Evolutionary conservation across 2,329 filamentous ascomycete species (phyloP).

Genomic region (Talaromyces albobiverticillius): DNA sequence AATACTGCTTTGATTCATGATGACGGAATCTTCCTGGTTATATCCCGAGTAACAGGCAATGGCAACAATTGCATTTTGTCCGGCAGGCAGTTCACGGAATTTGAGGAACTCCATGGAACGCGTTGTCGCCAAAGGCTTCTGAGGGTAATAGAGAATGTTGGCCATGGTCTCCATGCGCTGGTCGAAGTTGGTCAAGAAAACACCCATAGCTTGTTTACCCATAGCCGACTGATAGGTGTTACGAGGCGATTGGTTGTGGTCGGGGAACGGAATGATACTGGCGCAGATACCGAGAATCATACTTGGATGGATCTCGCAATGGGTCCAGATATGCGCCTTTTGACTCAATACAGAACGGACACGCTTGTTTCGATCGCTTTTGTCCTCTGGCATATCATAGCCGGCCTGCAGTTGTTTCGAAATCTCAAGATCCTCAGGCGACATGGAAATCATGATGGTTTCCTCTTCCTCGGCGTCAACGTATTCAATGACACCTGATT

Average conservation of each 20-base stretch:
- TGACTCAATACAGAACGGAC: constrained; percentile 86
- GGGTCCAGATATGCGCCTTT: constrained; percentile 87
- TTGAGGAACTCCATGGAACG: constrained; percentile 98
- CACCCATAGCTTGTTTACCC: constrained; percentile 99
- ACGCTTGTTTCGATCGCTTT: constrained; percentile 73
- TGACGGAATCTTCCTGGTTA: constrained; percentile 99
- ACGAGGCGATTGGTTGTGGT: constrained; percentile 96
- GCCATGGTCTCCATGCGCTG: constrained; percentile 99
- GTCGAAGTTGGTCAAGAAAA: constrained; percentile 95
- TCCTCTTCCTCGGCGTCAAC: constrained; percentile 98
- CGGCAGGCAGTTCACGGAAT: constrained; percentile 93
- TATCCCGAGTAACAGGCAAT: constrained; percentile 98
- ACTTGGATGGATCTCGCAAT: constrained; percentile 98
- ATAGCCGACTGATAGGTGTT: constrained; percentile 99
- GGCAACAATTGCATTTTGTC: constrained; percentile 96
- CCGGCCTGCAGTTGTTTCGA: constrained; percentile 69
- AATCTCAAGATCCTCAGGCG: constrained; percentile 85
- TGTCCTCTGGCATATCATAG: constrained; percentile 57
- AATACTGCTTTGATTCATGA: constrained; percentile 99
- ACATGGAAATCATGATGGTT: constrained; percentile 99
- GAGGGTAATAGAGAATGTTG: constrained; percentile 97
- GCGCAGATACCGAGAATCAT: constrained; percentile 99
- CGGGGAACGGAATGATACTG: constrained; percentile 98
- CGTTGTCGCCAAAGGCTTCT: constrained; percentile 94
- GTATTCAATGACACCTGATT: constrained; percentile 86